A percentile compares a stretch with the other conserved stretches of the same genome.
Conservation (phyloP, 805 yeast genomes). For the Candida lessepsii region DNA sequence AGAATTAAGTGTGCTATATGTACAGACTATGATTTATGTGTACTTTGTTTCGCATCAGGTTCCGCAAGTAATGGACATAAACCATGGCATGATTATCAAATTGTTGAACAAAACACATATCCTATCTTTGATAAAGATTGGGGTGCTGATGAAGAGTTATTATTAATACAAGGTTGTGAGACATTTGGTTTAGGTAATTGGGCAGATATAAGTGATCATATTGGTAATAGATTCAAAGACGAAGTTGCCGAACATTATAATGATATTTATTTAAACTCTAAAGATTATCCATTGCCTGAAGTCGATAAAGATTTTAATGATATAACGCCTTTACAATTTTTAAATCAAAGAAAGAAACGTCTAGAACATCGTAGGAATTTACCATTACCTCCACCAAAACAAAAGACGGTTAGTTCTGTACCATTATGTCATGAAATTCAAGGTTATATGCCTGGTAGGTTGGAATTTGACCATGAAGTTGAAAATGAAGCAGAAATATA, state of each 20-base stretch:
- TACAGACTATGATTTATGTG: constrained; percentile 93
- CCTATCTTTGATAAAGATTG: constrained; percentile 88
- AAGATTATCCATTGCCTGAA: constrained; percentile 85
- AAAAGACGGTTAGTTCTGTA: constrained; percentile 86
- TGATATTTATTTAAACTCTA: constrained; percentile 64
- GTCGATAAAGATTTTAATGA: constrained; percentile 64
- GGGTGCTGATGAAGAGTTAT: constrained; percentile 98
- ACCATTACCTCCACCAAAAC: constrained; percentile 79
- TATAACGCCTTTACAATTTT: constrained; percentile 66
- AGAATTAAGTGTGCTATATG: constrained; percentile 91
- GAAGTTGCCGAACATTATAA: constrained; percentile 87
- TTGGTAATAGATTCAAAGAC: constrained; percentile 87
- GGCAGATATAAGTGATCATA: constrained; percentile 97
- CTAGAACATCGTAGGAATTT: constrained; percentile 69
- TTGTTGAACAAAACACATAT: constrained; percentile 91
- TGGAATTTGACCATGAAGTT: constrained; percentile 94
- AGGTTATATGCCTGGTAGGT: constrained; percentile 97
- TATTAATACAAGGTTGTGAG: constrained; percentile 88
- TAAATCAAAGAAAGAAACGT: constrained; percentile 62
- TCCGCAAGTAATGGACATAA: constrained; percentile 77
- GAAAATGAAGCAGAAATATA: constrained; percentile 96
- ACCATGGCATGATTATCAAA: constrained; percentile 90
- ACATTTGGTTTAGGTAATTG: constrained; percentile 92
- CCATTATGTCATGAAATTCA: constrained; percentile 97
- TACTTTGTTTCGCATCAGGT: constrained; percentile 93